These are phyloP conservation scores for Phialemonium atrogriseum DNA, from an alignment of 2,329 filamentous ascomycete species.

Conservation along the genomic window DNA sequence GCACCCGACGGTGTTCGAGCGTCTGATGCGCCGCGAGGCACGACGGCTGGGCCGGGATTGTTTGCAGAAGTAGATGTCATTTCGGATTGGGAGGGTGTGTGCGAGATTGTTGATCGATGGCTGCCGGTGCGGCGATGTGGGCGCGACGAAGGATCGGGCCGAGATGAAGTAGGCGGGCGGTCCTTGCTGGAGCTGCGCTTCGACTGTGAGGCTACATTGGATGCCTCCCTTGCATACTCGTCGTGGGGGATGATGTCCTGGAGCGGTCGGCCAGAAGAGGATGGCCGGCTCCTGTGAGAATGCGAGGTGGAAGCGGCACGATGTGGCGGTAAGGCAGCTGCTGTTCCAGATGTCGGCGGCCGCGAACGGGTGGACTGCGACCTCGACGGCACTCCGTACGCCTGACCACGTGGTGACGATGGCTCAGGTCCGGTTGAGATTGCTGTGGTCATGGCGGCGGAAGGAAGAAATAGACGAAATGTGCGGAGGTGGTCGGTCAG, in stretches of 20 bases:
- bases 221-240: constrained; percentile 58
- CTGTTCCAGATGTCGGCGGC: constrained; percentile 18
- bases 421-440: constrained; percentile 22
- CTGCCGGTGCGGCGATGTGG: constrained; percentile 17
- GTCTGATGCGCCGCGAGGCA: constrained; percentile 38
- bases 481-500: too few species aligned
- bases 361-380: constrained; percentile 29
- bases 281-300: constrained; percentile 14
- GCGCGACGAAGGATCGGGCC: constrained; percentile 31
- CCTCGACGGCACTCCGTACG: constrained; percentile 18
- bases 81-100: constrained; percentile 21
- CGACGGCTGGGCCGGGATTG: constrained; percentile 44
- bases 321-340: constrained; percentile 15
- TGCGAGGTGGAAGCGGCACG: constrained; percentile 17
- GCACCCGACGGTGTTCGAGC: constrained; percentile 29
- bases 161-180: constrained; percentile 38
- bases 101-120: constrained; percentile 10
- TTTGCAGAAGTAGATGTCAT: constrained; percentile 43
- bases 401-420: constrained; percentile 20
- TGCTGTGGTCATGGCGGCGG: constrained; percentile 24
- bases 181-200: constrained; percentile 61
- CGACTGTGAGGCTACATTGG: constrained; percentile 54
- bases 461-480: too few species aligned
- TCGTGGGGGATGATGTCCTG: constrained; percentile 45
- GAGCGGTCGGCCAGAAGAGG: constrained; percentile 32